A percentile compares a stretch with the other conserved stretches of the same genome.
These are phyloP conservation scores for Schizopora paradoxa DNA, from an alignment of 1,284 basidiomycete genomes.

Conservation along the genomic window DNA sequence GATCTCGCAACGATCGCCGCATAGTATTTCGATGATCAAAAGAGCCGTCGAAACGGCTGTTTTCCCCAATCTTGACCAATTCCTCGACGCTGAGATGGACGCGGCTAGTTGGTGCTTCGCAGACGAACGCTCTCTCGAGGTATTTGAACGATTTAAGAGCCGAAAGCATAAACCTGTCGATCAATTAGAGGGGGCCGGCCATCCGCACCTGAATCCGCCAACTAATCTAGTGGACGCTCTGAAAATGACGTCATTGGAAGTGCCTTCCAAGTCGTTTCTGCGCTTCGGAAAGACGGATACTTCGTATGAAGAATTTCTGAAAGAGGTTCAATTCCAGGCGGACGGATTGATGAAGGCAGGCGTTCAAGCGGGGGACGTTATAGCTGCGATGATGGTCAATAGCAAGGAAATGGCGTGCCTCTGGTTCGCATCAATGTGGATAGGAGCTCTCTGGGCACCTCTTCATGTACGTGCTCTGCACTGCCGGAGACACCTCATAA, in stretches of 20 bases:
- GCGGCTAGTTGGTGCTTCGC: slow-evolving; percentile 9
- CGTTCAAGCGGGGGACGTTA: slow-evolving; percentile 3
- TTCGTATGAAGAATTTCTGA: slow-evolving; percentile 2
- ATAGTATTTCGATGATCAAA: slow-evolving; percentile 9
- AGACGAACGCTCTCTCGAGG: slow-evolving; percentile 2
- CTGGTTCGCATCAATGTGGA: slow-evolving; percentile 11
- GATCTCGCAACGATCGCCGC: slow-evolving; percentile 1
- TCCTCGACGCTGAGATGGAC: slow-evolving; percentile 6
- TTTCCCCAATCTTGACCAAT: slow-evolving; percentile 6
- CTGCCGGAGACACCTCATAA: background rate
- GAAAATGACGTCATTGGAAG: background rate
- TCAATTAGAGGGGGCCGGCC: no score
- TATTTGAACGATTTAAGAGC: slow-evolving; percentile 5
- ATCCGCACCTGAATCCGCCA: background rate
- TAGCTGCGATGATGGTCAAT: slow-evolving; percentile 12
- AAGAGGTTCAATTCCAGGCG: slow-evolving; percentile 1
- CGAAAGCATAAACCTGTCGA: slow-evolving; percentile 6
- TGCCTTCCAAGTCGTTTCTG: slow-evolving; percentile 5
- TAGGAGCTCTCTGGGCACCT: slow-evolving; percentile 12
- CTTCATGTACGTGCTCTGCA: slow-evolving; percentile 2
- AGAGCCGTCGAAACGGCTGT: slow-evolving; percentile 5
- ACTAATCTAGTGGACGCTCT: background rate
- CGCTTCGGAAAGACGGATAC: slow-evolving; percentile 6
- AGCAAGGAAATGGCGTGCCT: slow-evolving; percentile 11
- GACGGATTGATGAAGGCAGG: background rate